phyloP scores from a whole-genome alignment of 257 asterid species.

The Scutellaria minor region DNA sequence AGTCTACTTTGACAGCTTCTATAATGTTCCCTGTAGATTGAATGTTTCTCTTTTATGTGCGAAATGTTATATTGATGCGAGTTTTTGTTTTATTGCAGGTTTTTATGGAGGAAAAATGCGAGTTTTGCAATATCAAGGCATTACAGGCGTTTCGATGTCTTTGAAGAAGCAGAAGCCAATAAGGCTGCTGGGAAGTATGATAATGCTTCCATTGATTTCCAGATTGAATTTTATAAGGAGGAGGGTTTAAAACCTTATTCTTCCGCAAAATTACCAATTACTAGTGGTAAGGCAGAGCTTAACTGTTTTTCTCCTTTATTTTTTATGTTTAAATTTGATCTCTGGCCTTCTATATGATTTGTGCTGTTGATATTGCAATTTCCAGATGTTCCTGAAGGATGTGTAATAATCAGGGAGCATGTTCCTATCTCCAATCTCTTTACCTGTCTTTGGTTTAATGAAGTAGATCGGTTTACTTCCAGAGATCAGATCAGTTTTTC shows the following conservation, averaged over 20 bases:
- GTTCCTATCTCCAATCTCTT: constrained; percentile 84
- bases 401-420: constrained; percentile 88
- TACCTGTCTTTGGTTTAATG: constrained; percentile 95
- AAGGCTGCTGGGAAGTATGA: constrained; percentile 89
- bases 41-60: neutral
- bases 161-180: constrained; percentile 95
- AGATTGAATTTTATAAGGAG: constrained; percentile 75
- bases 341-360: constrained; percentile 12
- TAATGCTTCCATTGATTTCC: constrained; percentile 88
- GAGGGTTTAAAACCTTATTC: constrained; percentile 92
- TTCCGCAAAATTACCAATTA: constrained; percentile 71
- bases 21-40: neutral
- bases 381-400: constrained; percentile 97
- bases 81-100: constrained; percentile 48
- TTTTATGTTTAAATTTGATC: neutral
- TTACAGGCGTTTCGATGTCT: constrained; percentile 82
- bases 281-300: constrained; percentile 62
- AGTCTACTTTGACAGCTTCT: neutral
- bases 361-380: neutral
- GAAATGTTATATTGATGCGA: neutral
- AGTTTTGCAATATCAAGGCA: constrained; percentile 96
- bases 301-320: neutral
- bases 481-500: constrained; percentile 96
- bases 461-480: constrained; percentile 92
- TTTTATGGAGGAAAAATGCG: constrained; percentile 91